Base-by-base conservation (phyloP, 176 grass and related monocot species). In the Lolium perenne region DNA sequence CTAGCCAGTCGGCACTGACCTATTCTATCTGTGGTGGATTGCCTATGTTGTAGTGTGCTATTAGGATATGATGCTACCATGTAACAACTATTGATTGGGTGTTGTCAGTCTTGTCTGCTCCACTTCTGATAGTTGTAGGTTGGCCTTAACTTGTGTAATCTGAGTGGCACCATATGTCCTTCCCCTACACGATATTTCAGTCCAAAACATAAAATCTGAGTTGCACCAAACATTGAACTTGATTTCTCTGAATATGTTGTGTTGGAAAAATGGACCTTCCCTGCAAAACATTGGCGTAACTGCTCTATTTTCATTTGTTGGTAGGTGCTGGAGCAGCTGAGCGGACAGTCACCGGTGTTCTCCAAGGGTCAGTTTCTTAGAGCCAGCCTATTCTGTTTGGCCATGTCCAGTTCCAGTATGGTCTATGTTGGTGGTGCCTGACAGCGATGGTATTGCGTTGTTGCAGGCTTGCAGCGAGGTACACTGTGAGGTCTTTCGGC, bases 241-340 rank as follows among this genome's bases (percentile, higher is more conserved):
- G 16, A 45, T 43, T 26, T 80, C 0, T 53, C 13, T 54, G 10
- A 38, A 9, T 46, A 32, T 7, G 1, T 4, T 11, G 26, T 53
- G 20, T 54, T 7, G 2, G 18, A n/a, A n/a, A 49, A 71, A 29
- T 26, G 35, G 0, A 12, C 11, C 1, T 43, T 71, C 13, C 5
- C 50, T 77, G 18, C 4, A 0, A 18, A 9, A n/a, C 9, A 1
- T 69, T 2, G 14, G 4, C 13, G 10, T 55, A 29, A 78, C 38
- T 7, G 3, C 41, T 21, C 22, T 10, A 17, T 0, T 15, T n/a
- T 43, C 78, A 25, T 55, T 64, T 62, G 16, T 64, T 78, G 68
- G 8, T 78, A 97, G 95, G 95, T 94, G 62, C 88, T 97, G 47
- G 95, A 97, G 86, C 95, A 97, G 87, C 88, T 97, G 84, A 97